phyloP scores from a whole-genome alignment of 2,329 filamentous ascomycete genomes.

The Aschersonia sp. region DNA sequence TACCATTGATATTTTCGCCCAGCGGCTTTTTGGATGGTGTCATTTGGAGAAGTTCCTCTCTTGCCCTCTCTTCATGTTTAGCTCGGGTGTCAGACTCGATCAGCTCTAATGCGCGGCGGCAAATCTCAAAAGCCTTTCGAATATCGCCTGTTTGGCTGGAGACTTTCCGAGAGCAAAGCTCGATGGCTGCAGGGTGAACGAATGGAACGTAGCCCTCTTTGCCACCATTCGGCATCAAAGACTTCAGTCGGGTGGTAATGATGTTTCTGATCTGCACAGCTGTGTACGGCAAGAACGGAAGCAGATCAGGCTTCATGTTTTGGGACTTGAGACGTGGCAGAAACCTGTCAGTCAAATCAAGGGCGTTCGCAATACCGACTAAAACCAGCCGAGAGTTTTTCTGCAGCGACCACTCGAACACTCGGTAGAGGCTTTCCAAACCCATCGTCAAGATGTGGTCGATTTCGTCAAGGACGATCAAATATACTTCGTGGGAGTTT shows the following conservation, averaged over 20 bases:
- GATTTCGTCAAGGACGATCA: constrained; percentile 90
- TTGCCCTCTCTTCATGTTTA: constrained; percentile 51
- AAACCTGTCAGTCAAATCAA: constrained; percentile 91
- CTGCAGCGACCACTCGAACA: constrained; percentile 94
- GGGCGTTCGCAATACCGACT: constrained; percentile 87
- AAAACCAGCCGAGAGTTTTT: constrained; percentile 67
- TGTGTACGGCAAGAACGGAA: constrained; percentile 88
- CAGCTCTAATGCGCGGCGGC: constrained; percentile 75
- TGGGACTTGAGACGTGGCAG: constrained; percentile 84
- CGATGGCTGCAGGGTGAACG: constrained; percentile 84
- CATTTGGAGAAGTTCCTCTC: constrained; percentile 40
- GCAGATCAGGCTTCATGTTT: constrained; percentile 75
- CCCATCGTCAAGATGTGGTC: constrained; percentile 86
- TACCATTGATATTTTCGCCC: constrained; percentile 63
- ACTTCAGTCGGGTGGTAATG: constrained; percentile 69
- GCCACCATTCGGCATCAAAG: constrained; percentile 43
- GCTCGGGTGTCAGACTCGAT: constrained; percentile 72
- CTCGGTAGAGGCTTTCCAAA: constrained; percentile 72
- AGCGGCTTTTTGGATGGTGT: constrained; percentile 65
- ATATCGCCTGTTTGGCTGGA: constrained; percentile 88
- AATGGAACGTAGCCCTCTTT: constrained; percentile 61
- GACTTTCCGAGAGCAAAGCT: constrained; percentile 88
- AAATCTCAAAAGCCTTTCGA: constrained; percentile 89
- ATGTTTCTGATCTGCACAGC: constrained; percentile 77
- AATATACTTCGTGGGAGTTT: constrained; percentile 42